Evolutionary conservation across 2,329 filamentous ascomycete species (phyloP).

Genomic region (Harringtonia aguacate): DNA sequence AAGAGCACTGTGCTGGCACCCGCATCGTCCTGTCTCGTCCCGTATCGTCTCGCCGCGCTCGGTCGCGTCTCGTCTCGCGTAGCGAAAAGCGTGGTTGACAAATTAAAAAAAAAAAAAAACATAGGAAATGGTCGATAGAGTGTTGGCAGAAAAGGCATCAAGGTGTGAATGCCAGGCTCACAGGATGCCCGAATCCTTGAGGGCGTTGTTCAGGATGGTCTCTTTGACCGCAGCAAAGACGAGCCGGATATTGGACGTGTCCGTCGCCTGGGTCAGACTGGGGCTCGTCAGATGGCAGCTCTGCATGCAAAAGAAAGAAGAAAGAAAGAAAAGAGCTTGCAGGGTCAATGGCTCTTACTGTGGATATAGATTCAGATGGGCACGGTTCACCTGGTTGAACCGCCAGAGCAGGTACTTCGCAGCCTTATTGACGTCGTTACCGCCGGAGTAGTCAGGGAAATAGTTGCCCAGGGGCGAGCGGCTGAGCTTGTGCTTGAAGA

Average conservation of each 20-base stretch:
- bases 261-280: slow-evolving; percentile 95
- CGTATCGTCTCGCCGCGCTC: too few relatives aligned
- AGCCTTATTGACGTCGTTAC: slow-evolving; percentile 94
- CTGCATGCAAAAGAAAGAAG: background rate
- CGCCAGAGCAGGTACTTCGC: slow-evolving; percentile 97
- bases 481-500: slow-evolving; percentile 90
- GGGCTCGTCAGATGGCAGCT: background rate
- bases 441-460: slow-evolving; percentile 95
- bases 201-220: slow-evolving; percentile 94
- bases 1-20: background rate
- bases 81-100: background rate
- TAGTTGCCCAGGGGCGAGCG: slow-evolving; percentile 88
- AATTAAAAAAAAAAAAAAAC: background rate
- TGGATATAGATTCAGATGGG: slow-evolving; percentile 91
- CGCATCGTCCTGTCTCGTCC: background rate
- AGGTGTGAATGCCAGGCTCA: slow-evolving; percentile 30
- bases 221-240: slow-evolving; percentile 98
- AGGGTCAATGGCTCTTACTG: too few relatives aligned
- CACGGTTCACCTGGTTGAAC: slow-evolving; percentile 96
- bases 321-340: too few relatives aligned
- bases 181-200: slow-evolving; percentile 96
- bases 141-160: slow-evolving; percentile 1
- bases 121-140: background rate
- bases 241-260: slow-evolving; percentile 94
- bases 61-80: background rate